Percentiles rank a stretch among this genome's conserved stretches.
Conservation (phyloP, 228 moss, liverwort and hornwort species). For the Sphagnum fallax region DNA sequence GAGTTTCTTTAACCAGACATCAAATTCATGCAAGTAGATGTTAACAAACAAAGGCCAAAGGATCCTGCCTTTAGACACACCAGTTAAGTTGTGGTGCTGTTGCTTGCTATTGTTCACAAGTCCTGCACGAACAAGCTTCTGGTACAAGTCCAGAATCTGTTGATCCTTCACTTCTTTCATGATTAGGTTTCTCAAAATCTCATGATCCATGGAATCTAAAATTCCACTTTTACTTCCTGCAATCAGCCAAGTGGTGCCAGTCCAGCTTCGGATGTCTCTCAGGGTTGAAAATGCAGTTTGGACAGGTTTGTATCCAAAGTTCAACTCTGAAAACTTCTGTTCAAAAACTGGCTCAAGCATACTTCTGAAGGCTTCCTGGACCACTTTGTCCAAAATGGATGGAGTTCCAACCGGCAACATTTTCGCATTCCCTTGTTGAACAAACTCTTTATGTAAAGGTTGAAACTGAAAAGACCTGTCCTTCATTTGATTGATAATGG, state of each 20-base stretch:
- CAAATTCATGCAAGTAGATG: constrained; percentile 40
- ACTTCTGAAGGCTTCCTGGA: constrained; percentile 33
- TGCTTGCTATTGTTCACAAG: constrained; percentile 10
- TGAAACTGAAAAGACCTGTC: constrained; percentile 53
- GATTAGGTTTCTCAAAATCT: constrained; percentile 25
- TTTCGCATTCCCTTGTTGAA: constrained; percentile 10
- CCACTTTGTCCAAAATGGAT: constrained; percentile 24
- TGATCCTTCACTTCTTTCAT: constrained; percentile 43
- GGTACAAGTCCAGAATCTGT: constrained; percentile 56
- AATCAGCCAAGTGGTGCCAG: constrained; percentile 42
- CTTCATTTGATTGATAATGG: constrained; percentile 47
- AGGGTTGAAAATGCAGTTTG: constrained; percentile 30
- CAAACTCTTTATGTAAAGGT: constrained; percentile 10
- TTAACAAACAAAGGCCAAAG: constrained; percentile 44
- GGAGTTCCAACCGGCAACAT: constrained; percentile 3
- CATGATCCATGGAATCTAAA: constrained; percentile 23
- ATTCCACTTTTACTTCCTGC: constrained; percentile 13
- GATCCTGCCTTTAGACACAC: constrained; percentile 32
- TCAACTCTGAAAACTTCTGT: constrained; percentile 5
- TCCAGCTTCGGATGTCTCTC: constrained; percentile 39
- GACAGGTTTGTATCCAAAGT: constrained; percentile 2
- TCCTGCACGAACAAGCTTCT: constrained; percentile 54
- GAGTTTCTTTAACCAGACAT: constrained; percentile 25
- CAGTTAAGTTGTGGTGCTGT: constrained; percentile 41
- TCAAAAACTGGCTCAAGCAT: constrained; percentile 31